Evolutionary conservation across 2,329 filamentous ascomycete species (phyloP).

Genomic region (Colletotrichum paranaense): DNA sequence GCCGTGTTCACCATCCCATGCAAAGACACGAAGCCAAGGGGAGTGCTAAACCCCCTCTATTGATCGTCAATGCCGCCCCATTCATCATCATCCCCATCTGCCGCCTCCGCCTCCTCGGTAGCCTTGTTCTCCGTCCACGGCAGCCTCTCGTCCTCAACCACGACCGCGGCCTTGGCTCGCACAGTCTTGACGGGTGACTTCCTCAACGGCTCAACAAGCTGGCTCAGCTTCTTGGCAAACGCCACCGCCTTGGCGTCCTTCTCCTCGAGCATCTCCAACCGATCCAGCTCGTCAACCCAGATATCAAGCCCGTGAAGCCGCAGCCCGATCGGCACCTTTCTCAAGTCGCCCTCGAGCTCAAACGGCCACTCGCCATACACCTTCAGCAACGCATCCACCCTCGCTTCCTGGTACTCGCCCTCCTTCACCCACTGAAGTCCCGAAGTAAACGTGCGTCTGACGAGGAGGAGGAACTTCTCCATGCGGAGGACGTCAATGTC

Average conservation of each 20-base stretch:
- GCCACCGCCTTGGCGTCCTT: slow-evolving; percentile 51
- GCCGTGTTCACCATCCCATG: slow-evolving; percentile 33
- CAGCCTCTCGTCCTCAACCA: slow-evolving; percentile 79
- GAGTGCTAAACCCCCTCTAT: background rate
- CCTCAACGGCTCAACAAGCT: slow-evolving; percentile 66
- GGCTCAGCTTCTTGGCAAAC: slow-evolving; percentile 65
- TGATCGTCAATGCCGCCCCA: slow-evolving; percentile 36
- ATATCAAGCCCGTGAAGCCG: slow-evolving; percentile 90
- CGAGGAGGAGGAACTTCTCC: slow-evolving; percentile 92
- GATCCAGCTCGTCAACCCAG: slow-evolving; percentile 90
- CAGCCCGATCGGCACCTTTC: slow-evolving; percentile 82
- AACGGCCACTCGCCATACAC: slow-evolving; percentile 54
- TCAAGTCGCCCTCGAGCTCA: slow-evolving; percentile 51
- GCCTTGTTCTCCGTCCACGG: slow-evolving; percentile 65
- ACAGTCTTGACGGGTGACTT: slow-evolving; percentile 77
- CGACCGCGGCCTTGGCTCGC: slow-evolving; percentile 75
- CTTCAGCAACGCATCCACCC: slow-evolving; percentile 45
- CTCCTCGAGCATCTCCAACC: slow-evolving; percentile 65
- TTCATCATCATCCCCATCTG: slow-evolving; percentile 48
- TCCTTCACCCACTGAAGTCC: slow-evolving; percentile 65
- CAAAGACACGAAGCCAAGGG: slow-evolving; percentile 14
- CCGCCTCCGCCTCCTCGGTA: slow-evolving; percentile 45
- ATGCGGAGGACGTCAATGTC: slow-evolving; percentile 80
- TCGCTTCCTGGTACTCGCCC: slow-evolving; percentile 44
- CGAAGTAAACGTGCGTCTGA: slow-evolving; percentile 81